phyloP scores from a whole-genome alignment of 78 protist species.

The Blattamonas nauphoetae region DNA sequence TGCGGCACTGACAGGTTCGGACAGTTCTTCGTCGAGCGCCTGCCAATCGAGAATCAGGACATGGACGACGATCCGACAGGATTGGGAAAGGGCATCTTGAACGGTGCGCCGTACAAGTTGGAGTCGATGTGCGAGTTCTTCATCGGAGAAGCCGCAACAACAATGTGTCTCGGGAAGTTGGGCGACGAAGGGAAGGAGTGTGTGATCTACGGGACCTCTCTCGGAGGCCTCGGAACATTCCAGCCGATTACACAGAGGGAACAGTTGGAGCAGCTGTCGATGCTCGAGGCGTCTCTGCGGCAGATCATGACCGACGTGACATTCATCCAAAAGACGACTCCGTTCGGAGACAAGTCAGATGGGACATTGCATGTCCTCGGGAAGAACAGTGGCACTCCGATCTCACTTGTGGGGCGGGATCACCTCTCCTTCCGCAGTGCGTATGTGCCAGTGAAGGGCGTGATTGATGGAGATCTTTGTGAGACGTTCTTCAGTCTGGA shows the following conservation, averaged over 20 bases:
- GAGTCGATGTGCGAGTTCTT: not conserved
- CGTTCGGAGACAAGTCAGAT: not conserved
- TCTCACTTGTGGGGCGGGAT: constrained; percentile 48
- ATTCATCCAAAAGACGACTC: not conserved
- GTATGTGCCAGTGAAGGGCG: constrained; percentile 76
- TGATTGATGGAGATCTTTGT: constrained; percentile 83
- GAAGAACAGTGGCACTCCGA: constrained; percentile 59
- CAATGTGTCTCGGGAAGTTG: not conserved
- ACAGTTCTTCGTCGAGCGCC: constrained; percentile 55
- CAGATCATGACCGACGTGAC: not conserved
- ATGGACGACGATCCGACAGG: constrained; percentile 64
- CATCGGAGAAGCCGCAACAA: not conserved
- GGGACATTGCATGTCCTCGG: not conserved
- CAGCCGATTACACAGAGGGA: constrained; percentile 55
- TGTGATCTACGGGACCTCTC: not conserved
- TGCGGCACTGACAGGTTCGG: constrained; percentile 84
- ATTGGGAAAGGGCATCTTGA: constrained; percentile 37
- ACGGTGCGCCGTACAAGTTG: constrained; percentile 40
- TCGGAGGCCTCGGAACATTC: constrained; percentile 48
- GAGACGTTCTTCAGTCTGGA: constrained; percentile 53
- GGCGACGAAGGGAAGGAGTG: not conserved
- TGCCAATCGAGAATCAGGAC: constrained; percentile 44
- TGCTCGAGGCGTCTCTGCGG: constrained; percentile 78
- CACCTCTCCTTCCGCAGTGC: constrained; percentile 73
- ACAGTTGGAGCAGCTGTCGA: constrained; percentile 68